Base-by-base conservation (phyloP, 2,329 filamentous ascomycete genomes). In the Aschersonia sp. region DNA sequence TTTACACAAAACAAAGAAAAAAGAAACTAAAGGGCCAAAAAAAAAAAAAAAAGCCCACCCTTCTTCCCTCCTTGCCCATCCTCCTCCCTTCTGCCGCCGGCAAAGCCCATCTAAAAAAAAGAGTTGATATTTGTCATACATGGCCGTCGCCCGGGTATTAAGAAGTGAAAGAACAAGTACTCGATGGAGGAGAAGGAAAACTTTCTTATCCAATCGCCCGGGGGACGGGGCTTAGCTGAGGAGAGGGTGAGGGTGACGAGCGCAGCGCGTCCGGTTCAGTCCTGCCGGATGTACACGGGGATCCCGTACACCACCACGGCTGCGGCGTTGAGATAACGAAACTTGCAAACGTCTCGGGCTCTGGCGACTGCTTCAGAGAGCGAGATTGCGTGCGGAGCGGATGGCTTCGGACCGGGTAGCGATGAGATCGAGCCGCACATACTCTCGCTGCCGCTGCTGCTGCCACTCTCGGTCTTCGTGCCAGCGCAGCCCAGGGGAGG, bases 221-320 rank as follows among this genome's bases (percentile, higher is more conserved):
- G 35, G 22, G 22, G 22, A 22, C 22, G 4, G 12, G 35, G 35
- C 35, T 4, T 48, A 22, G 22, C 22, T 22, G 22, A 22, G 22
- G 22, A 22, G 22, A 22, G 22, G 22, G 22, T 22, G 22, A 22
- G 22, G 22, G 22, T 22, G 22, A 4, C 22, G 22, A 22, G 22
- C 22, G 22, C 22, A 22, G 22, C 22, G 22, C 22, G 4, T 22
- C 22, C 22, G 22, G 22, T 22, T 22, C 22, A 22, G 22, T 22
- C 50, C 58, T 59, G 44, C 64, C 66, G 53, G 7, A 95, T 71
- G 66, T 88, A 95, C 52, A 95, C 87, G 32, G 92, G 92, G 60
- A 98, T 83, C 12, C 92, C 92, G 68, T 97, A 98, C 47, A 97
- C 83, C 53, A 92, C 89, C 30, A 92, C 87, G 39, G 90, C 88